Evolutionary conservation across 129 eudicot species (phyloP).

Genomic region (Centrapalus pauciflorus): DNA sequence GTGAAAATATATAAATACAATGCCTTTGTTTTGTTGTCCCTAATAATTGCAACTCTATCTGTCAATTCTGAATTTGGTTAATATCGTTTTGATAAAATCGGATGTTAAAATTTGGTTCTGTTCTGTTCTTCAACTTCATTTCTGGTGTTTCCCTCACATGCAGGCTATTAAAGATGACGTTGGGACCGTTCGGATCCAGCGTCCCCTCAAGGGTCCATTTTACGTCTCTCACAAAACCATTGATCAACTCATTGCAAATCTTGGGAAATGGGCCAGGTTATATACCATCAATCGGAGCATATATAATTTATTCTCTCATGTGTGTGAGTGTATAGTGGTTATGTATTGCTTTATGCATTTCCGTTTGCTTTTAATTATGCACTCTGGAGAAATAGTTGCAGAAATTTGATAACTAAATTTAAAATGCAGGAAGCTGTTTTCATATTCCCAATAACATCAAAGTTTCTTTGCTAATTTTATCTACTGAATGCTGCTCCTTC

Average conservation of each 20-base stretch:
- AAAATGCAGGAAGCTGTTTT: neutral
- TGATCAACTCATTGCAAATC: constrained; percentile 95
- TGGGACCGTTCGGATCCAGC: constrained; percentile 86
- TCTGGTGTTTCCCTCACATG: neutral
- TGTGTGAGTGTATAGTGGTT: neutral
- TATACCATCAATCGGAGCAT: neutral
- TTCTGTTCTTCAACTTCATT: neutral
- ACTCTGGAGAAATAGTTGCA: neutral
- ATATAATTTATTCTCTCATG: neutral
- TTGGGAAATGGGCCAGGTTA: constrained; percentile 96
- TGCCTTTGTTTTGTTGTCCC: neutral
- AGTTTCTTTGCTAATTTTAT: neutral
- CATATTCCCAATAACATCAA: neutral
- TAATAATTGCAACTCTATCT: neutral
- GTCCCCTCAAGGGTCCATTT: constrained; percentile 95
- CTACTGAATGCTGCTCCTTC: constrained; percentile 7
- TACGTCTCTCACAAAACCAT: constrained; percentile 82
- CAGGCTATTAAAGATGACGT: constrained; percentile 97
- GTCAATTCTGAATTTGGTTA: neutral
- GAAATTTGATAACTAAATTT: neutral
- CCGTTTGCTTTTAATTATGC: neutral
- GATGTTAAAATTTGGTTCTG: neutral
- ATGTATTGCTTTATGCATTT: constrained; percentile 5
- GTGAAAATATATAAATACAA: neutral
- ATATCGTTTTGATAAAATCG: constrained; percentile 1